Evolutionary conservation across 345 rosid species (phyloP), one percentile per base, ranked within the genome.

Genomic region (Bruguiera sexangula): DNA sequence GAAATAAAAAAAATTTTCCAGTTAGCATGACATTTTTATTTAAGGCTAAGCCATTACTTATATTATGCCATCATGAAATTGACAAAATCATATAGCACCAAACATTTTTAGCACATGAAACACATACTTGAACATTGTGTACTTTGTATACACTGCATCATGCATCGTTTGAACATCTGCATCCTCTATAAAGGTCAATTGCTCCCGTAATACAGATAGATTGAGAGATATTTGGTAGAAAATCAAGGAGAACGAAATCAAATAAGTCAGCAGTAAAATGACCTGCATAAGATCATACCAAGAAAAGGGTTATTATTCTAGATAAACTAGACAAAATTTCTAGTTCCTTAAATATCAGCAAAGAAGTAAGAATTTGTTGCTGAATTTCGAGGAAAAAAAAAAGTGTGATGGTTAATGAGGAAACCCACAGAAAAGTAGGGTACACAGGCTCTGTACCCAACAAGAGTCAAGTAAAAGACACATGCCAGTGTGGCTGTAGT

Each of bases 371-470:
- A 30, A 70, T 8, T 64, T 51, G 56, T 43, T 53, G 54, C 51
- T 21, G 55, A 67, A 22, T 61, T 32, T 34, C 21, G 16, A 56
- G 34, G 4, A 65, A 32, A 60, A 30, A 2, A 34, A 6, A 62
- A 31, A 55, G 30, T 1, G 29, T 24, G 37, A 50, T 21, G 26
- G 50, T 8, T 19, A 34, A 65, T 5, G 22, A 65, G 58, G 55
- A 69, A 78, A 79, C 91, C 80, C 78, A 93, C 97, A 4, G 98
- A 80, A 66, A 94, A 94, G 69, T 86, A 91, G 54, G 97, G 98
- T 59, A 94, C 86, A 51, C 94, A 89, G 82, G 98, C 96, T 83
- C 93, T 66, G 80, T 89, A 94, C n/a, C 97, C 97, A 62, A 94
- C 87, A 36, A 94, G 96, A 62, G 91, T 94, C 74, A 94, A 74